Base-by-base conservation (phyloP, 129 eudicot species). In the Glebionis coronaria region DNA sequence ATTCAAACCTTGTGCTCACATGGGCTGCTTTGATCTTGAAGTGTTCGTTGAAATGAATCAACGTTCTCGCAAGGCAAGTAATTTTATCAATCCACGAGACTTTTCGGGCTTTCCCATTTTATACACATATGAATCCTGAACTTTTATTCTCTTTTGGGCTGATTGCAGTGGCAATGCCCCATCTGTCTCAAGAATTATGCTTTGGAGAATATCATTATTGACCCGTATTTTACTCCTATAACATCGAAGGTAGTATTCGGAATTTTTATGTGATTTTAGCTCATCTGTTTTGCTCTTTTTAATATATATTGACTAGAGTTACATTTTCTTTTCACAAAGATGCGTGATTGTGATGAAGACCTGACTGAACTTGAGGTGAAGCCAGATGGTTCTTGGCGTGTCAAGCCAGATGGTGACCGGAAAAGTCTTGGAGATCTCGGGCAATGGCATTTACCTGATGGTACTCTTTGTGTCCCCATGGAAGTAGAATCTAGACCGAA, bases 371-470 rank as follows among this genome's bases (percentile, higher is more conserved):
- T 91, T n/a, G 97, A 91, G 73, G 97, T 87, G 77, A 91, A 91
- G 74, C 90, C 96, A 67, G 96, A 87, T 71, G 96, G 97, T 70
- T 87, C 93, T 55, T 91, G 97, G 97, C 93, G 93, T 74, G 97
- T 83, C 10, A 91, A 85, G 73, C 63, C 86, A 58, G 97, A 87
- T 44, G 82, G 73, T 75, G 90, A 87, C 76, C 84, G 84, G 23
- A 85, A 80, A 73, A 78, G 70, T 71, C 82, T 88, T 49, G 93
- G 87, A 56, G 90, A 91, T 50, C 86, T 91, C 31, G 83, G 85
- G 31, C 84, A 74, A 53, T 91, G 97, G 97, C 97, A 87, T 74
- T 70, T 70, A 14, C 96, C 97, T 53, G 86, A 91, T 78, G 94
- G 97, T 4, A 76, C 78, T 19, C 82, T 91, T 44, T 81, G 73